Conservation (phyloP, 306 rosid species). For the Macrotyloma uniflorum region DNA sequence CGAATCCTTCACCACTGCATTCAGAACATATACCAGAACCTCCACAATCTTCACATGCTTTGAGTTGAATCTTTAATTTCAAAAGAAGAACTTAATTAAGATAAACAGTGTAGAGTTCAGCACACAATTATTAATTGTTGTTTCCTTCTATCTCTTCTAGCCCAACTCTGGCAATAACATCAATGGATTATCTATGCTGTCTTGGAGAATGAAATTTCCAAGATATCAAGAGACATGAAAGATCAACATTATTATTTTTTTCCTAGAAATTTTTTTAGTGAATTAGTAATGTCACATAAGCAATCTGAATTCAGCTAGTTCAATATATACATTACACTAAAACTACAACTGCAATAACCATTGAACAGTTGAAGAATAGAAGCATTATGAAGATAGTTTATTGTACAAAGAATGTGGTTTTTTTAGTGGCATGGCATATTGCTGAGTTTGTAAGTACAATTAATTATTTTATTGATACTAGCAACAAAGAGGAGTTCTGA, state of each 20-base stretch:
- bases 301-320: neutral
- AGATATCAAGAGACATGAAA: neutral
- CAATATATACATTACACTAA: neutral
- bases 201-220: neutral
- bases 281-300: neutral
- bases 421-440: neutral
- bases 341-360: constrained; percentile 1
- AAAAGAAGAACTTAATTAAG: constrained; percentile 13
- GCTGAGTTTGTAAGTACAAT: neutral
- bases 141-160: neutral
- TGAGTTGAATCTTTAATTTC: constrained; percentile 59
- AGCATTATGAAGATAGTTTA: neutral
- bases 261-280: neutral
- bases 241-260: neutral
- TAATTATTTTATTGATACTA: neutral
- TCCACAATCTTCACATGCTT: constrained; percentile 68
- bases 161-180: neutral
- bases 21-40: constrained; percentile 93
- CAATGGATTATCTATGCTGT: neutral
- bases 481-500: constrained; percentile 29
- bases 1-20: constrained; percentile 96
- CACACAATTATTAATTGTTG: neutral
- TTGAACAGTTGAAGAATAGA: constrained; percentile 3
- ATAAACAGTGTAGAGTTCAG: constrained; percentile 23
- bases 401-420: constrained; percentile 3